Base-by-base conservation (phyloP, 306 rosid genomes). In the Cajanus cajan region DNA sequence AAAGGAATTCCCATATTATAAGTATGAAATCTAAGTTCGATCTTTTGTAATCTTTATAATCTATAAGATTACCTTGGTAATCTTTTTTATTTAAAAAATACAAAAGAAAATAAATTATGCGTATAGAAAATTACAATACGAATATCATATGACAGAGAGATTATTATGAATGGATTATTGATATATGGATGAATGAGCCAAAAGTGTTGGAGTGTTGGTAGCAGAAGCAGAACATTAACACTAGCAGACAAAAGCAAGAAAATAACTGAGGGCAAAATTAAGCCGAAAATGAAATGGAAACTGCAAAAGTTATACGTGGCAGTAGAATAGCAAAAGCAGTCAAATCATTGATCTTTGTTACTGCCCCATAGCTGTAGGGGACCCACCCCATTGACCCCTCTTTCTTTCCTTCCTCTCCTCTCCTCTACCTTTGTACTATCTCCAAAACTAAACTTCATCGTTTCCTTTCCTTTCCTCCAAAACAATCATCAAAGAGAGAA, bases 331-430 rank as follows among this genome's bases (percentile, higher is more conserved):
- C 70, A 72, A 66, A 75, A 78, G 75, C 77, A 89, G 92, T 92
- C 93, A 90, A 91, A 87, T 90, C 68, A 90, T 92, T 81, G 86
- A 85, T 86, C 89, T 88, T 41, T 89, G 73, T 84, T 85, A 86
- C 90, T 86, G 90, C 86, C 80, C 79, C 86, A 75, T 83, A 85
- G 89, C 90, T 86, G 86, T 85, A 78, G 15, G 84, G 96, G 91
- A 6, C 91, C 97, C 91, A 84, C 88, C 33, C 18, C 40, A 36
- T 36, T 4, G 37, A 45, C 40, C 57, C 33, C 16, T 40, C 33
- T 16, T 24, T 28, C 40, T 59, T 59, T 37, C 6, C 66, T 58
- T 58, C 21, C 0, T 2, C n/a, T 51, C 7, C 25, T 57, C 45
- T 12, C 4, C 33, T 36, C 64, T 59, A 8, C 1, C 52, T 65